These are phyloP conservation scores for Ustilago lituana DNA, from an alignment of 1,284 basidiomycete species.

Conservation along the genomic window DNA sequence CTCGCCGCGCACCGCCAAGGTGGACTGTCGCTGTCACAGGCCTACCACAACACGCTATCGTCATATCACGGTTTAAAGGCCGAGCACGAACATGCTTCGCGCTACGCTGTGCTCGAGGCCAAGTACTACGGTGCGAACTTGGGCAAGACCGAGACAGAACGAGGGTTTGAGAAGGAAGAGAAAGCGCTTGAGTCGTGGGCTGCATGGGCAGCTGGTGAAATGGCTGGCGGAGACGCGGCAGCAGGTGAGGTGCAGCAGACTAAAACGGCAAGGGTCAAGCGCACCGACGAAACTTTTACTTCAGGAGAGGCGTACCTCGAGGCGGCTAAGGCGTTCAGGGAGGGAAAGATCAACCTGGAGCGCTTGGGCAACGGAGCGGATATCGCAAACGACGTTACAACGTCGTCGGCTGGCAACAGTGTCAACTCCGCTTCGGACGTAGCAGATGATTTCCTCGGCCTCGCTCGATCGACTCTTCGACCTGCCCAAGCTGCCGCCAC, in stretches of 20 bases:
- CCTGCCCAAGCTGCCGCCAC: conserved; percentile 5
- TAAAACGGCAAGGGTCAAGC: conserved; percentile 38
- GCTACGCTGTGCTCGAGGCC: conserved; percentile 83
- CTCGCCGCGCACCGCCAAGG: conserved; percentile 80
- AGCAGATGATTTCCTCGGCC: conserved; percentile 39
- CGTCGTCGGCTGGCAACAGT: background rate
- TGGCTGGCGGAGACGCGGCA: conserved; percentile 9
- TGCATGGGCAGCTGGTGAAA: conserved; percentile 34
- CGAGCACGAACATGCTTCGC: conserved; percentile 79
- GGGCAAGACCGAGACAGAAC: conserved; percentile 66
- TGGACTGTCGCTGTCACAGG: conserved; percentile 76
- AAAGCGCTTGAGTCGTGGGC: conserved; percentile 57
- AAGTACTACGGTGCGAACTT: conserved; percentile 80
- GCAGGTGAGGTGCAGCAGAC: conserved; percentile 29
- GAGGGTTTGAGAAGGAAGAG: conserved; percentile 58
- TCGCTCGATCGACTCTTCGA: conserved; percentile 27
- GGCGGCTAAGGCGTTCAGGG: conserved; percentile 44
- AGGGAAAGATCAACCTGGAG: conserved; percentile 26
- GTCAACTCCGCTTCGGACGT: conserved; percentile 3
- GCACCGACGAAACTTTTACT: conserved; percentile 47
- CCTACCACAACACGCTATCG: conserved; percentile 73
- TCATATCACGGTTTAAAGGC: conserved; percentile 54
- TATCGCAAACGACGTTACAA: background rate
- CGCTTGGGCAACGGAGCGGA: conserved; percentile 14
- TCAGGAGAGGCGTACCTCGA: conserved; percentile 46